phyloP scores from a whole-genome alignment of 2,329 filamentous ascomycete genomes.

The Stagonosporopsis vannaccii region DNA sequence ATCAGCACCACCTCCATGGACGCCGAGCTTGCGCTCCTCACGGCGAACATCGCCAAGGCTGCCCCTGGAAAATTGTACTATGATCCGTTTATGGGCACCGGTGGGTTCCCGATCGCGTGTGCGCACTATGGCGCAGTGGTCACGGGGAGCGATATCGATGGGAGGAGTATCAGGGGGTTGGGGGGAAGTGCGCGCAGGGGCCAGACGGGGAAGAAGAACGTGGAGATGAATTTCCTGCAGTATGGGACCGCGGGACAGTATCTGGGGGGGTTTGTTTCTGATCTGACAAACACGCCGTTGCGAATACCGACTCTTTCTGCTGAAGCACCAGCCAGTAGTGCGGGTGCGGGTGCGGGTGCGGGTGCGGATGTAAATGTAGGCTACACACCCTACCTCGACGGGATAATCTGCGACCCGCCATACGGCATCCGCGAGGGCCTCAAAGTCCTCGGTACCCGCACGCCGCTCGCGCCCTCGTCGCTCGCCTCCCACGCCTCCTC shows the following conservation, averaged over 20 bases:
- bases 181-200: constrained; percentile 52
- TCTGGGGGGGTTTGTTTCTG: constrained; percentile 81
- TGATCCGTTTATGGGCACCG: constrained; percentile 95
- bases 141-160: constrained; percentile 93
- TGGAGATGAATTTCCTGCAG: constrained; percentile 81
- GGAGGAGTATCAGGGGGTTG: constrained; percentile 81
- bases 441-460: constrained; percentile 81
- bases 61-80: constrained; percentile 86
- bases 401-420: constrained; percentile 93
- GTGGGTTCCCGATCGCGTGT: constrained; percentile 88
- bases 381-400: constrained; percentile 69
- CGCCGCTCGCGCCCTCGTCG: constrained; percentile 50
- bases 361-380: background rate
- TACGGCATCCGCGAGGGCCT: constrained; percentile 94
- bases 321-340: too few relatives aligned
- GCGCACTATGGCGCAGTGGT: constrained; percentile 86
- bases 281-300: constrained; percentile 87
- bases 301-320: constrained; percentile 14
- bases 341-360: background rate
- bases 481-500: constrained; percentile 36
- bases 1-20: constrained; percentile 99
- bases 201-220: constrained; percentile 53
- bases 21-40: constrained; percentile 87
- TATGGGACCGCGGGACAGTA: constrained; percentile 73
- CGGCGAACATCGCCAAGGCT: constrained; percentile 87